Evolutionary conservation across 1,284 basidiomycete species (phyloP).

Genomic region (Cryptococcus amylolentus): DNA sequence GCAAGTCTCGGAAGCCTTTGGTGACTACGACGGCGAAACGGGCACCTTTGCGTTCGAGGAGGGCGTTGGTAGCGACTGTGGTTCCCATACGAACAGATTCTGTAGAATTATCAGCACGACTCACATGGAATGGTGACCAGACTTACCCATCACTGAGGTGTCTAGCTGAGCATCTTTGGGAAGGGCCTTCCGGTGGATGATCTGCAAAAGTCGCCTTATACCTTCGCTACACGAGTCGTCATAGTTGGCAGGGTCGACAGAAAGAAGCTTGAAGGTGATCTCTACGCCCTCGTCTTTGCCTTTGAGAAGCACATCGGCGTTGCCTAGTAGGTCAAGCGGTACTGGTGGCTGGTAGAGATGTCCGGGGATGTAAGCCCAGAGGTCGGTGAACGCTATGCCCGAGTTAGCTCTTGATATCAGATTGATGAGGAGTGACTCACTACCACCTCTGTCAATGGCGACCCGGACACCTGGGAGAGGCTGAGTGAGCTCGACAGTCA

Average conservation of each 20-base stretch:
- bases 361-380: too few relatives aligned
- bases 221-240: slow-evolving; percentile 50
- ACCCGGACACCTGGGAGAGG: slow-evolving; percentile 14
- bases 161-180: slow-evolving; percentile 13
- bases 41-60: slow-evolving; percentile 47
- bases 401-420: too few relatives aligned
- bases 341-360: too few relatives aligned
- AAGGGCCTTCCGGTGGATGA: slow-evolving; percentile 29
- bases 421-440: slow-evolving; percentile 8
- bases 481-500: slow-evolving; percentile 1
- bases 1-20: slow-evolving; percentile 47
- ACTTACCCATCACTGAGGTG: too few relatives aligned
- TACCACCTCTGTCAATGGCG: slow-evolving; percentile 28
- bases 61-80: slow-evolving; percentile 47
- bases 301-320: too few relatives aligned
- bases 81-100: slow-evolving; percentile 37
- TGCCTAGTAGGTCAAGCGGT: too few relatives aligned
- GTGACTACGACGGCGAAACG: slow-evolving; percentile 40
- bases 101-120: not conserved
- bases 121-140: too few relatives aligned
- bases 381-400: too few relatives aligned
- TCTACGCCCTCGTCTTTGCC: too few relatives aligned
- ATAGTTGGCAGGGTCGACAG: slow-evolving; percentile 49
- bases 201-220: slow-evolving; percentile 45
- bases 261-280: slow-evolving; percentile 30